Evolutionary conservation across 257 asterid genomes (phyloP).

Genomic region (Jacaranda copaia): DNA sequence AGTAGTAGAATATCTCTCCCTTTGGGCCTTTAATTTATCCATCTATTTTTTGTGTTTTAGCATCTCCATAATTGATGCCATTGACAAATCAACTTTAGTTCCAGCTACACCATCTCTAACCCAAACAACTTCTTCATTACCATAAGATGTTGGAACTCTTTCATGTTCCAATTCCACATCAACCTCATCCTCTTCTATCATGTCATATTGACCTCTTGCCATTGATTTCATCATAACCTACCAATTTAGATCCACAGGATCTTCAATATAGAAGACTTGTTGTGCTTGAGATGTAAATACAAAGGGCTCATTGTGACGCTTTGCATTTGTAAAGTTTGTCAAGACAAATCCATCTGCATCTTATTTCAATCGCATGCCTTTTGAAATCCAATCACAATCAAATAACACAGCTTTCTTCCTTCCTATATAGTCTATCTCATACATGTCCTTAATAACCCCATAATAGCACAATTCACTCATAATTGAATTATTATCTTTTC

Average conservation of each 20-base stretch:
- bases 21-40: neutral
- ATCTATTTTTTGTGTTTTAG: neutral
- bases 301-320: neutral
- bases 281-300: neutral
- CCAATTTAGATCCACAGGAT: neutral
- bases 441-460: too few species aligned
- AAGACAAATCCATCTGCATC: neutral
- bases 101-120: neutral
- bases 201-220: neutral
- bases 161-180: too few species aligned
- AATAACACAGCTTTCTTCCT: neutral
- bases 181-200: neutral
- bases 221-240: neutral
- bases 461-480: too few species aligned
- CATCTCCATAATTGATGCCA: neutral
- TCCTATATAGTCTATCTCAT: too few species aligned
- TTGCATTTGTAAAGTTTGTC: neutral
- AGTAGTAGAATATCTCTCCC: neutral
- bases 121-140: neutral
- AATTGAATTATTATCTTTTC: too few species aligned
- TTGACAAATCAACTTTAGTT: neutral
- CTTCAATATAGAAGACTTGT: conserved; percentile 10
- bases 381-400: conserved; percentile 19
- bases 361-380: neutral
- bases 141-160: neutral